A percentile compares a stretch with the other conserved stretches of the same genome.
These are phyloP conservation scores for Huntiella abstrusa DNA, from an alignment of 2,329 filamentous ascomycete species.

Conservation along the genomic window DNA sequence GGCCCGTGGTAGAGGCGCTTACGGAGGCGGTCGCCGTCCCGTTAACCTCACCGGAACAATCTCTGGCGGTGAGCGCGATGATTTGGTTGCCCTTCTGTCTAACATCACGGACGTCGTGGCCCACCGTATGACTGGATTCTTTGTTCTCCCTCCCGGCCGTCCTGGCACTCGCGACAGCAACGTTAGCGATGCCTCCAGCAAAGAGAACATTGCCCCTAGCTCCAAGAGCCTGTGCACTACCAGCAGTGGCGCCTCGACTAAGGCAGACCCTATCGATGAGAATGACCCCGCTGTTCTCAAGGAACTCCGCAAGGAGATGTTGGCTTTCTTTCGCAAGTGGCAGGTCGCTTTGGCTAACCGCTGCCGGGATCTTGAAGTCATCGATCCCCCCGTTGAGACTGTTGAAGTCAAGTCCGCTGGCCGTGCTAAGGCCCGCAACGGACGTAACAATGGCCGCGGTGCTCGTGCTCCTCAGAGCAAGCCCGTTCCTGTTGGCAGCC, in stretches of 20 bases:
- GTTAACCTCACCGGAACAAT: conserved; percentile 33
- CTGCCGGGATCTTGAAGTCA: conserved; percentile 40
- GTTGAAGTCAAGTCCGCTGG: conserved; percentile 17
- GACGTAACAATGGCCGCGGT: conserved; percentile 13
- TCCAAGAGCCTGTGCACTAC: neutral
- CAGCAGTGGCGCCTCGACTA: neutral
- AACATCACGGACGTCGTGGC: conserved; percentile 37
- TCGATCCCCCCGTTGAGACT: conserved; percentile 1
- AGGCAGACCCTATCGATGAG: conserved; percentile 13
- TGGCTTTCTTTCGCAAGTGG: conserved; percentile 68
- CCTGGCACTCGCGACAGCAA: neutral
- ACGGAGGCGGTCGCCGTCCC: conserved; percentile 22
- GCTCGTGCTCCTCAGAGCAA: conserved; percentile 8
- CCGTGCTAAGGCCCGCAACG: conserved; percentile 14
- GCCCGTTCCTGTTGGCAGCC: conserved; percentile 1
- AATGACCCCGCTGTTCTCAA: conserved; percentile 28
- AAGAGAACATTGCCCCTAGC: conserved; percentile 8
- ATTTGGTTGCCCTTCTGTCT: conserved; percentile 31
- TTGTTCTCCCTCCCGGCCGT: conserved; percentile 18
- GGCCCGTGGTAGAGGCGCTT: conserved; percentile 20
- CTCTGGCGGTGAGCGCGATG: conserved; percentile 28
- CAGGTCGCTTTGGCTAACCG: conserved; percentile 49
- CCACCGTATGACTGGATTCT: conserved; percentile 30
- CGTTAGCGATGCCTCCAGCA: conserved; percentile 4
- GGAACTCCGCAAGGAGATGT: conserved; percentile 49